phyloP scores from a whole-genome alignment of 441 rosid genomes.

The Corymbia calophylla region DNA sequence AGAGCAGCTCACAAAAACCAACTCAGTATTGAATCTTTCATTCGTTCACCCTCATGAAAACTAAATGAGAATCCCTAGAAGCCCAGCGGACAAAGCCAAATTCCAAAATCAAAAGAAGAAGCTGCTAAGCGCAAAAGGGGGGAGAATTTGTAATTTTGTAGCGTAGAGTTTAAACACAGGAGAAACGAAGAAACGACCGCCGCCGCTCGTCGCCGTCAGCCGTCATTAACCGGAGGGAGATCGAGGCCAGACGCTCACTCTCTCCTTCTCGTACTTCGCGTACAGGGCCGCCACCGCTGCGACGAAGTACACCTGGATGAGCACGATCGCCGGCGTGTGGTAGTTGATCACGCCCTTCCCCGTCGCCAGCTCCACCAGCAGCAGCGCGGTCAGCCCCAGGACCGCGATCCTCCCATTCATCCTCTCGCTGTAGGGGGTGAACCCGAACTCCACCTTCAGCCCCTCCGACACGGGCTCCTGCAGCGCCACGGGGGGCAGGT shows the following conservation, averaged over 20 bases:
- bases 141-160: no score
- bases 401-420: constrained; percentile 72
- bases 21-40: neutral
- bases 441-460: constrained; percentile 72
- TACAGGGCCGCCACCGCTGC: constrained; percentile 58
- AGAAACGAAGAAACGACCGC: neutral
- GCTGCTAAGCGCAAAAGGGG: neutral
- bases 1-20: neutral
- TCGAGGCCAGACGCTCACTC: constrained; percentile 64
- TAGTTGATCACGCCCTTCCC: constrained; percentile 74
- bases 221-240: neutral
- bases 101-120: neutral
- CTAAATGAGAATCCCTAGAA: neutral
- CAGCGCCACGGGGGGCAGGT: constrained; percentile 65
- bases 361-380: constrained; percentile 80
- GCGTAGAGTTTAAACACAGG: neutral
- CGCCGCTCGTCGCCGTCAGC: neutral
- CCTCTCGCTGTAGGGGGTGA: constrained; percentile 62
- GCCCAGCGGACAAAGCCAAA: neutral
- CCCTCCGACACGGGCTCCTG: constrained; percentile 62
- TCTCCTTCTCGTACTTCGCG: constrained; percentile 73
- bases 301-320: constrained; percentile 63
- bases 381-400: constrained; percentile 59
- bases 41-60: neutral
- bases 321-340: constrained; percentile 67